Evolutionary conservation across 2,329 filamentous ascomycete genomes (phyloP), one percentile per base, ranked within the genome.

Genomic region (Colletotrichum sp.): DNA sequence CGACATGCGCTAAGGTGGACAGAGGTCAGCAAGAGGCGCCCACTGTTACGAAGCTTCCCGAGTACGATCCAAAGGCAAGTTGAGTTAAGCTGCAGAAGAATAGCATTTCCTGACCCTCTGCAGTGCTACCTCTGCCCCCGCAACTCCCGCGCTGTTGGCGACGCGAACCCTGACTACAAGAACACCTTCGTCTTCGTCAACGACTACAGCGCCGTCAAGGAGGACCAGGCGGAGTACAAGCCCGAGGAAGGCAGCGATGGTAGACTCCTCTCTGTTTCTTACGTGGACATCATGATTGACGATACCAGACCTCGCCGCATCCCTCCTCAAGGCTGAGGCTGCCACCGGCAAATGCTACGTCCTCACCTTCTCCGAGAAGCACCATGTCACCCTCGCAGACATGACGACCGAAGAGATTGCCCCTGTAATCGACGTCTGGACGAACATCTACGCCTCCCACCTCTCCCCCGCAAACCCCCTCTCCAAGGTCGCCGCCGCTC

Each of bases 281-380:
- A 3, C 7, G 21, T 18, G 34, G 43, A 16, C 24, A 21, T 26
- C n/a, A 65, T 26, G 16, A 68, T 21, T 77, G 39, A 75, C 18
- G 10, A 14, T 7, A 1, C 1, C 77, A 95, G 94, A 93, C 80
- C 88, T 96, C 39, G 93, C 95, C 67, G 93, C 93, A 9, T 88
- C 93, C 34, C 92, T 99, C 52, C 92, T 99, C 48, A 92, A 92
- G 80, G 96, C 95, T 28, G 92, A 98, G 82, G 90, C 95, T 10
- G 96, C 98, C 72, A 98, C 95, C 67, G 97, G 97, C 78, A 96
- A 96, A 87, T 99, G 97, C 88, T 99, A 98, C 85, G 97, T 99
- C 72, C 91, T 99, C 70, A 98, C 96, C 73, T 99, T 99, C 86
- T 97, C 96, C 9, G 93, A 95, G 4, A 93, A 93, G 78, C 97